phyloP scores from a whole-genome alignment of 768 basidiomycete species.

The Suillus subluteus region DNA sequence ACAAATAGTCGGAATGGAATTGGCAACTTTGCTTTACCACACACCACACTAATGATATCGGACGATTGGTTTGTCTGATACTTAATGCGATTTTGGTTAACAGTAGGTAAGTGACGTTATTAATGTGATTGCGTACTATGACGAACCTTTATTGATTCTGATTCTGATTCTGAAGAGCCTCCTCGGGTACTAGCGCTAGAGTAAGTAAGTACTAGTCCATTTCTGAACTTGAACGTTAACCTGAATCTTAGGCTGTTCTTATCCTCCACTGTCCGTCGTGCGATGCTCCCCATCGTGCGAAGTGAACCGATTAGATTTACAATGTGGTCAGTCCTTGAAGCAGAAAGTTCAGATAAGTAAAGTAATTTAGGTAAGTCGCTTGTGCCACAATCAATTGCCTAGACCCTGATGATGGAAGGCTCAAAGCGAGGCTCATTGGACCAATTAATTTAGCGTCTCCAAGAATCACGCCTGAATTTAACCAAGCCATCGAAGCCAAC shows the following conservation, averaged over 20 bases:
- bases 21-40: not conserved
- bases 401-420: slow-evolving; percentile 9
- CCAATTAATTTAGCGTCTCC: slow-evolving; percentile 7
- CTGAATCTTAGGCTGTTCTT: too few relatives aligned
- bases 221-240: not conserved
- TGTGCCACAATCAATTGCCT: slow-evolving; percentile 1
- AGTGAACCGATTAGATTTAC: not conserved
- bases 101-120: slow-evolving; percentile 22
- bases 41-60: not conserved
- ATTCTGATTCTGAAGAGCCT: not conserved
- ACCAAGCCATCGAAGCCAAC: slow-evolving; percentile 1
- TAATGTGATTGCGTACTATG: slow-evolving; percentile 12
- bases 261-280: not conserved
- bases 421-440: not conserved
- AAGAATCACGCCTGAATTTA: not conserved
- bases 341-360: not conserved
- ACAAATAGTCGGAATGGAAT: not conserved
- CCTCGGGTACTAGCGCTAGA: too few relatives aligned
- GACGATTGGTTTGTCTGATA: slow-evolving; percentile 12
- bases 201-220: not conserved
- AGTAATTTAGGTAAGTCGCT: slow-evolving; percentile 7
- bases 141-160: not conserved
- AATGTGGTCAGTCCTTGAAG: not conserved
- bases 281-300: not conserved
- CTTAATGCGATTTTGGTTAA: slow-evolving; percentile 15